phyloP scores from a whole-genome alignment of 371 early-diverging fungal species.

The Rhizopus arrhizus region DNA sequence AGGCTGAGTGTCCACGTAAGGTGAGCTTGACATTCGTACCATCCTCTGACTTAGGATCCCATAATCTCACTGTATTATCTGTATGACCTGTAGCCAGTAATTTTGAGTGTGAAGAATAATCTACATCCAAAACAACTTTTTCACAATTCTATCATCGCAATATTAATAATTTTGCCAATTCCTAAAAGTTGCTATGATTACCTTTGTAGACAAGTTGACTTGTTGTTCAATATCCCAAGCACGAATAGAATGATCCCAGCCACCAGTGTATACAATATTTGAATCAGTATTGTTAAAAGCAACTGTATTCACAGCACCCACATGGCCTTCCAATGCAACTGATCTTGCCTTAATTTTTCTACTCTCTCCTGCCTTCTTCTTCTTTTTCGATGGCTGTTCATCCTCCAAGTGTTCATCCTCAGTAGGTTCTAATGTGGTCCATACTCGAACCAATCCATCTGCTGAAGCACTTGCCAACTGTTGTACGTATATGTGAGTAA shows the following conservation, averaged over 20 bases:
- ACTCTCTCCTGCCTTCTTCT: conserved; percentile 46
- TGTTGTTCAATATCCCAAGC: conserved; percentile 85
- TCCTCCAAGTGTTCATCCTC: conserved; percentile 58
- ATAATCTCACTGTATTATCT: conserved; percentile 78
- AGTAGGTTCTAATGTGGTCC: conserved; percentile 64
- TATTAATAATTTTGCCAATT: neutral
- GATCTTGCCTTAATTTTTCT: conserved; percentile 56
- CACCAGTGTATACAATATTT: conserved; percentile 78
- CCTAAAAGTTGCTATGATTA: conserved; percentile 17
- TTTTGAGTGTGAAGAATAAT: conserved; percentile 66
- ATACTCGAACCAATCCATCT: conserved; percentile 80
- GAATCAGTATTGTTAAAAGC: conserved; percentile 57
- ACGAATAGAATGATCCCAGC: conserved; percentile 92
- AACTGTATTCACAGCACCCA: conserved; percentile 79
- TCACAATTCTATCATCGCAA: conserved; percentile 73
- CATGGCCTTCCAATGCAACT: conserved; percentile 72
- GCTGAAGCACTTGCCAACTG: conserved; percentile 81
- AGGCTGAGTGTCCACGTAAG: conserved; percentile 77
- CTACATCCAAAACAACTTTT: conserved; percentile 76
- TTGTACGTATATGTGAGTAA: neutral
- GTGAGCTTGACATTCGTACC: conserved; percentile 81
- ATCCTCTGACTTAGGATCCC: conserved; percentile 84
- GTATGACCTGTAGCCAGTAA: conserved; percentile 89
- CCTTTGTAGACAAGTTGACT: conserved; percentile 76
- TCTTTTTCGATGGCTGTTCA: conserved; percentile 54